phyloP scores from a whole-genome alignment of 2,329 filamentous ascomycete genomes.

The Chlorencoelia australis region DNA sequence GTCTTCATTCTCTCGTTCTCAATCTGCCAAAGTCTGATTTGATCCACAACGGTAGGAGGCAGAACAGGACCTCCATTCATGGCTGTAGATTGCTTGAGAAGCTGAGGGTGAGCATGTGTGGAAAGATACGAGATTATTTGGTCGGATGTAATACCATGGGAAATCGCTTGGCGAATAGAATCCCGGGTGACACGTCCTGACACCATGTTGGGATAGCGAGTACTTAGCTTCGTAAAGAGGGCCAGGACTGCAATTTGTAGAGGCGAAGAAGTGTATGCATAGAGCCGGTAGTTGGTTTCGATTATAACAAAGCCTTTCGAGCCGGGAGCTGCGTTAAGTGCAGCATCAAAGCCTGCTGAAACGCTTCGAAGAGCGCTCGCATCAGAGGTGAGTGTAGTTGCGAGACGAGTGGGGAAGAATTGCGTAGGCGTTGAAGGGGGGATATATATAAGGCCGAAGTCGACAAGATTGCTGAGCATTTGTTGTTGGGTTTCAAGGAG shows the following conservation, averaged over 20 bases:
- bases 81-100: constrained; percentile 47
- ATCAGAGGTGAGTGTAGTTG: constrained; percentile 79
- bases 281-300: constrained; percentile 95
- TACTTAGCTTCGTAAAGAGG: constrained; percentile 78
- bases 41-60: constrained; percentile 91
- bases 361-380: constrained; percentile 60
- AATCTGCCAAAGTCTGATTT: constrained; percentile 95
- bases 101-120: constrained; percentile 88
- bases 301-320: constrained; percentile 81
- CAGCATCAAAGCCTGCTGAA: constrained; percentile 57
- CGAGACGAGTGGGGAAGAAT: constrained; percentile 85
- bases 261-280: constrained; percentile 90
- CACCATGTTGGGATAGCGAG: constrained; percentile 90
- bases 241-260: constrained; percentile 90
- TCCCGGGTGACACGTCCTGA: constrained; percentile 83
- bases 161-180: constrained; percentile 78
- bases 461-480: constrained; percentile 82
- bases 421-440: constrained; percentile 46
- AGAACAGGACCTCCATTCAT: constrained; percentile 50
- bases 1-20: constrained; percentile 91
- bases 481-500: constrained; percentile 72
- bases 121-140: constrained; percentile 92
- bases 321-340: constrained; percentile 37
- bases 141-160: constrained; percentile 83
- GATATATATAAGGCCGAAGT: constrained; percentile 86